A percentile compares a stretch with the other conserved stretches of the same genome.
phyloP scores from a whole-genome alignment of 1,284 basidiomycete species.

The Vanrija humicola region DNA sequence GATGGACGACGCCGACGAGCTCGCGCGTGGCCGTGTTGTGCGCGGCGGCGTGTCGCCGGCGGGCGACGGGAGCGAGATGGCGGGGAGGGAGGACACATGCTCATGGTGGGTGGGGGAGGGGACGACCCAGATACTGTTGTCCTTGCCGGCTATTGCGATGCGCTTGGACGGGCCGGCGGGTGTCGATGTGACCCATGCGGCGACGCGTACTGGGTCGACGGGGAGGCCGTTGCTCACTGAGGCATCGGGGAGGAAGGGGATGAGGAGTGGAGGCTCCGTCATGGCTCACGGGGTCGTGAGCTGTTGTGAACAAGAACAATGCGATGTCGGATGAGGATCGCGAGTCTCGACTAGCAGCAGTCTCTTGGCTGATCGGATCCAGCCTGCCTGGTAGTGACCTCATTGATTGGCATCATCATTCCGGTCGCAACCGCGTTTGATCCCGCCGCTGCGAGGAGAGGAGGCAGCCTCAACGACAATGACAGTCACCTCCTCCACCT shows the following conservation, averaged over 20 bases:
- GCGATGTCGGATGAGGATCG: not conserved
- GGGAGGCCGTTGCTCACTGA: slow-evolving; percentile 22
- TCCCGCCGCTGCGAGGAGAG: no score
- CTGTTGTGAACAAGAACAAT: not conserved
- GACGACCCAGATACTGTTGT: slow-evolving; percentile 41
- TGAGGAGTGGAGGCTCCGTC: slow-evolving; percentile 17
- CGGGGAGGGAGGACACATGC: not conserved
- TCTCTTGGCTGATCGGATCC: no score
- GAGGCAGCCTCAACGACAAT: no score
- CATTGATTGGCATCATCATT: no score
- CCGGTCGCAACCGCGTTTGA: no score
- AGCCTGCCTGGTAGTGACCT: no score
- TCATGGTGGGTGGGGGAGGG: slow-evolving; percentile 1
- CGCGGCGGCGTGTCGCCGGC: slow-evolving; percentile 25
- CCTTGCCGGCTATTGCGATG: slow-evolving; percentile 28
- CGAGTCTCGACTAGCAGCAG: no score
- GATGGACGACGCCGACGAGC: slow-evolving; percentile 30
- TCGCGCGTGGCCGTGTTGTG: slow-evolving; percentile 18
- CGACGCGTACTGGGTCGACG: slow-evolving; percentile 27
- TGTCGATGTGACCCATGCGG: slow-evolving; percentile 25
- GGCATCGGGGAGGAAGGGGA: slow-evolving; percentile 31
- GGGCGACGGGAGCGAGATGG: slow-evolving; percentile 19
- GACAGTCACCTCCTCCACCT: no score
- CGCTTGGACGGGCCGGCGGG: slow-evolving; percentile 22
- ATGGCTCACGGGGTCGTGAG: slow-evolving; percentile 1